Evolutionary conservation across 2,329 filamentous ascomycete genomes (phyloP).

Genomic region (Phialemoniopsis sp.): DNA sequence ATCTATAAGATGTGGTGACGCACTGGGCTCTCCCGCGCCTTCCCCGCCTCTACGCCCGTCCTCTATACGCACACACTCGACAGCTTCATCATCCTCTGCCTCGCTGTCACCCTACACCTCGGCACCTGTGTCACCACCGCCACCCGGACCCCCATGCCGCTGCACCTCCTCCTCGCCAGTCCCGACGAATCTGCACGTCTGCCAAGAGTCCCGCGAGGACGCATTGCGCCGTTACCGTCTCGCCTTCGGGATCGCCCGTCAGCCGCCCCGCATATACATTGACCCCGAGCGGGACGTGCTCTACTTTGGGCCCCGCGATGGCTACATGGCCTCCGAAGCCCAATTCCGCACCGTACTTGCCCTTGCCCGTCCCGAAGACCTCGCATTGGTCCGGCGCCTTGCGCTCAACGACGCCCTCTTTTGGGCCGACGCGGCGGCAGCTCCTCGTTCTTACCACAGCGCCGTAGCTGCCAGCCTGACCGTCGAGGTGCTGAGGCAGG

Average conservation of each 20-base stretch:
- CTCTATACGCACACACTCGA: background rate
- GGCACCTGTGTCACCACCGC: background rate
- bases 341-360: slow-evolving; percentile 40
- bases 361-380: slow-evolving; percentile 33
- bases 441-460: slow-evolving; percentile 20
- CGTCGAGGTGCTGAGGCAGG: slow-evolving; percentile 31
- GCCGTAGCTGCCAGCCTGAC: slow-evolving; percentile 33
- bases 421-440: slow-evolving; percentile 2
- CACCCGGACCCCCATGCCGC: slow-evolving; percentile 16
- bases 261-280: slow-evolving; percentile 36
- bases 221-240: slow-evolving; percentile 33
- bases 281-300: slow-evolving; percentile 36
- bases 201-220: slow-evolving; percentile 40
- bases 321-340: slow-evolving; percentile 38
- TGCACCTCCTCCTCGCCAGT: slow-evolving; percentile 36
- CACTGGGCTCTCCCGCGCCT: slow-evolving; percentile 18
- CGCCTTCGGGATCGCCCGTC: slow-evolving; percentile 35
- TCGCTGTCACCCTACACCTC: background rate
- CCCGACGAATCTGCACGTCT: slow-evolving; percentile 40
- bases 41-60: background rate
- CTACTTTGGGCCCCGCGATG: slow-evolving; percentile 40
- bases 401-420: slow-evolving; percentile 42
- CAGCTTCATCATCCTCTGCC: background rate
- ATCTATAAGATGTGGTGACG: slow-evolving; percentile 27
- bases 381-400: slow-evolving; percentile 33